Conservation (phyloP, 805 yeast genomes). For the Spathaspora gorwiae region DNA sequence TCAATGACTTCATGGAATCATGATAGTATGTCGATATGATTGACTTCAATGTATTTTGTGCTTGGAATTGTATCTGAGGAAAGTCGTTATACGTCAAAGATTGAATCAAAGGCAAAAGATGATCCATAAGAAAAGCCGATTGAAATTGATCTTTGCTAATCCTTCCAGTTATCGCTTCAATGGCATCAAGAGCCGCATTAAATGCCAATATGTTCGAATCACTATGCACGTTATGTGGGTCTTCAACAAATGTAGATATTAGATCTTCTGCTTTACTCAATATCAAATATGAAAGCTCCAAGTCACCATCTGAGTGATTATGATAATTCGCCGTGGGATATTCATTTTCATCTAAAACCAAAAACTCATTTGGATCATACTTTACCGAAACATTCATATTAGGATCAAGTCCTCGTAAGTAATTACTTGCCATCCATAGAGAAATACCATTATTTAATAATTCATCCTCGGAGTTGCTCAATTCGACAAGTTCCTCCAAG, state of each 20-base stretch:
- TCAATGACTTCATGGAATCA: conserved; percentile 52
- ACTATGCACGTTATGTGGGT: conserved; percentile 1
- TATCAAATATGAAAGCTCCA: conserved; percentile 26
- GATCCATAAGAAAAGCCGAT: conserved; percentile 59
- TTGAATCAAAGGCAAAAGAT: conserved; percentile 68
- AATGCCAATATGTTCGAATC: conserved; percentile 22
- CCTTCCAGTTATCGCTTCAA: conserved; percentile 26
- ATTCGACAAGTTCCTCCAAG: conserved; percentile 14
- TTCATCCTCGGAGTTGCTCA: conserved; percentile 1
- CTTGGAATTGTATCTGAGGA: conserved; percentile 49
- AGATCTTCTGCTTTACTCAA: conserved; percentile 38
- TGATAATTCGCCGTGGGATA: conserved; percentile 1
- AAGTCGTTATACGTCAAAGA: conserved; percentile 54
- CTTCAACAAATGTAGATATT: conserved; percentile 2
- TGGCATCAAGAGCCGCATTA: conserved; percentile 42
- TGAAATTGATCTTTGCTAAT: conserved; percentile 28
- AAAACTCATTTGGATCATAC: conserved; percentile 18
- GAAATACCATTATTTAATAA: conserved; percentile 13
- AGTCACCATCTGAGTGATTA: conserved; percentile 5
- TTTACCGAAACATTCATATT: conserved; percentile 9
- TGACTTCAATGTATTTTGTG: conserved; percentile 48
- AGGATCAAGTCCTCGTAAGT: background rate
- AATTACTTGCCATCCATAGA: conserved; percentile 31
- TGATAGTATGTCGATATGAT: conserved; percentile 41
- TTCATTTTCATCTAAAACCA: conserved; percentile 18